A percentile compares a stretch with the other conserved stretches of the same genome.
Conservation (phyloP, 2,329 filamentous ascomycete genomes). For the Kalmusia sp. region DNA sequence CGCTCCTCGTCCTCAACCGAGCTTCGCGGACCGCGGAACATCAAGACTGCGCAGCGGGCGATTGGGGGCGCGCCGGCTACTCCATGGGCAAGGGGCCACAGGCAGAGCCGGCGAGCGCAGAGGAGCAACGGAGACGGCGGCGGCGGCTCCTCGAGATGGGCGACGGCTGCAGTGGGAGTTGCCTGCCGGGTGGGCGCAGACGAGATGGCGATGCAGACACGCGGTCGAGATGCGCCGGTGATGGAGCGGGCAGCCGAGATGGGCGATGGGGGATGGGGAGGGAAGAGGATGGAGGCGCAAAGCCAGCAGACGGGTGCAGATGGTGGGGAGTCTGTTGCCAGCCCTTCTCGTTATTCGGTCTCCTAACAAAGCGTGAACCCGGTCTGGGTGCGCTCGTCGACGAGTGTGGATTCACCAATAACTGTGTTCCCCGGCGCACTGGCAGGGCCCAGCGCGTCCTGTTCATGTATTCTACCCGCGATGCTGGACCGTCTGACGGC, state of each 20-base stretch:
- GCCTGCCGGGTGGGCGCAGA: no score
- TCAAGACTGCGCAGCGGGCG: slow-evolving; percentile 17
- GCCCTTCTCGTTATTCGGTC: slow-evolving; percentile 7
- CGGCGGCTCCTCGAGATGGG: slow-evolving; percentile 20
- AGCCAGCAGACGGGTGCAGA: background rate
- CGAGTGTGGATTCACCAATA: slow-evolving; percentile 18
- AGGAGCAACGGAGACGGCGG: slow-evolving; percentile 1
- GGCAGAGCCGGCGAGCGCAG: slow-evolving; percentile 4
- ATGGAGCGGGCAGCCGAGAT: background rate
- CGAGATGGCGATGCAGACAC: slow-evolving; percentile 10
- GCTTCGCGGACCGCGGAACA: slow-evolving; percentile 40
- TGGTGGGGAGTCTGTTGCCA: slow-evolving; percentile 8
- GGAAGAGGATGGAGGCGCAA: slow-evolving; percentile 3
- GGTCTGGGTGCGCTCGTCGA: slow-evolving; percentile 19
- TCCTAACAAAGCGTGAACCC: slow-evolving; percentile 23
- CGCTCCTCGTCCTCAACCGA: slow-evolving; percentile 38
- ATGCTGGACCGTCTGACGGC: background rate
- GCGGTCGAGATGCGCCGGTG: background rate
- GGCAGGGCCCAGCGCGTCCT: background rate
- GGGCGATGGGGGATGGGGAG: background rate
- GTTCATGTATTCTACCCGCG: background rate
- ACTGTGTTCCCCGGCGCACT: background rate
- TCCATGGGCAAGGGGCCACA: slow-evolving; percentile 14
- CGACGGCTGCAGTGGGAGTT: no score
- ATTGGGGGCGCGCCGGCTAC: slow-evolving; percentile 1